phyloP scores from a whole-genome alignment of 2,329 filamentous ascomycete species.

The Leptosphaerulina australis region DNA sequence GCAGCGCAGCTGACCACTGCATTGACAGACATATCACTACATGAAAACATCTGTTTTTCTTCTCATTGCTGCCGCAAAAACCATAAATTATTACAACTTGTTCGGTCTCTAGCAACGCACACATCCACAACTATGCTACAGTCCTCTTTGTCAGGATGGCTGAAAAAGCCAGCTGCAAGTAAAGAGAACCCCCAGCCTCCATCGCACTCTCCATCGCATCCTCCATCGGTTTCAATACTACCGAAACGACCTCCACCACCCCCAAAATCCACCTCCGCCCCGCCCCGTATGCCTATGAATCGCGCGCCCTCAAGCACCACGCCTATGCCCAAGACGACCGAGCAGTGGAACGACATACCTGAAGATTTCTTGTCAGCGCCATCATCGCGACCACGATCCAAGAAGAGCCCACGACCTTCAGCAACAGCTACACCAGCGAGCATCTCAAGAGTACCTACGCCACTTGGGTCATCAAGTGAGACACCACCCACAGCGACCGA shows the following conservation, averaged over 20 bases:
- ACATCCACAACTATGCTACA: conserved; percentile 48
- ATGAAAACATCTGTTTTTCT: background rate
- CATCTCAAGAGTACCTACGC: conserved; percentile 25
- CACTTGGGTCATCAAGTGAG: conserved; percentile 7
- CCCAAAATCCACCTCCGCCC: conserved; percentile 28
- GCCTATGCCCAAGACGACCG: conserved; percentile 24
- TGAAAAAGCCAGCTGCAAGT: conserved; percentile 52
- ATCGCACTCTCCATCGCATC: conserved; percentile 13
- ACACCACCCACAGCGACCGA: conserved; percentile 5
- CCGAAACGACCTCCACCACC: conserved; percentile 26
- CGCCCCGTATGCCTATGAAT: conserved; percentile 22
- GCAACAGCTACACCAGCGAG: conserved; percentile 25
- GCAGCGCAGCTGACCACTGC: background rate
- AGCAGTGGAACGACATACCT: conserved; percentile 40
- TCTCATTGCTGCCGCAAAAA: no score
- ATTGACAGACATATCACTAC: background rate
- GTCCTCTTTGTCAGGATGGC: conserved; percentile 55
- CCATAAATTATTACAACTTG: background rate
- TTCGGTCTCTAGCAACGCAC: background rate
- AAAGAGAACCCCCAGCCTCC: conserved; percentile 26
- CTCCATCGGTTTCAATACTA: conserved; percentile 9
- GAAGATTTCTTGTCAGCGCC: conserved; percentile 35
- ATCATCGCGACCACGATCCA: conserved; percentile 30
- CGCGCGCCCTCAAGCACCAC: conserved; percentile 19
- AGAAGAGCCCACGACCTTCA: conserved; percentile 35